Evolutionary conservation across 805 yeast species (phyloP).

Genomic region (Saccharomycopsis sp.): DNA sequence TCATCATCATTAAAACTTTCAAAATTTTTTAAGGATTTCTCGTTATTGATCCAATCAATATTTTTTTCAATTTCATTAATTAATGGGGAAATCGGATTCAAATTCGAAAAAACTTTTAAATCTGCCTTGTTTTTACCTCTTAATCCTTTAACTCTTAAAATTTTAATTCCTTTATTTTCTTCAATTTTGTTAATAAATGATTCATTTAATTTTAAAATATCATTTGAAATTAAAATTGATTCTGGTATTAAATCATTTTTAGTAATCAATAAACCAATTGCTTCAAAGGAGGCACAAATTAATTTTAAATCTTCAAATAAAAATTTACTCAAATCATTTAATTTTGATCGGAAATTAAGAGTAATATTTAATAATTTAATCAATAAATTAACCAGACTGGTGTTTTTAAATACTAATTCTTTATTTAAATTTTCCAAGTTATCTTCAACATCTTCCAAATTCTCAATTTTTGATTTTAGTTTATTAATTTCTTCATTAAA

Average conservation of each 20-base stretch:
- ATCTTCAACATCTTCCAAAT: conserved; percentile 37
- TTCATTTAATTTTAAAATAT: conserved; percentile 16
- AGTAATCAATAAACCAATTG: conserved; percentile 64
- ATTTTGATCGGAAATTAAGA: conserved; percentile 25
- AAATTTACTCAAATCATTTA: conserved; percentile 34
- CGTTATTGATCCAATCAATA: conserved; percentile 38
- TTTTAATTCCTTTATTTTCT: conserved; percentile 32
- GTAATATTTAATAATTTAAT: conserved; percentile 27
- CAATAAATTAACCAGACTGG: conserved; percentile 22
- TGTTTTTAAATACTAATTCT: conserved; percentile 21
- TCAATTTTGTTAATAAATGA: conserved; percentile 18
- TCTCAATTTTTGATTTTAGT: conserved; percentile 34
- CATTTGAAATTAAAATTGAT: conserved; percentile 1
- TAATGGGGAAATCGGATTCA: conserved; percentile 22
- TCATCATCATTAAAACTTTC: background rate
- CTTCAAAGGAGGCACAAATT: conserved; percentile 52
- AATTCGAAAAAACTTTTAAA: conserved; percentile 27
- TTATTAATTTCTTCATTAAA: conserved; percentile 41
- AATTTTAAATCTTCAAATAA: conserved; percentile 32
- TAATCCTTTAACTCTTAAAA: conserved; percentile 75
- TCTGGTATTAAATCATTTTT: conserved; percentile 25
- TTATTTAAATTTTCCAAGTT: conserved; percentile 35
- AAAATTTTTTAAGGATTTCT: background rate
- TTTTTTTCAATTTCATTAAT: conserved; percentile 28
- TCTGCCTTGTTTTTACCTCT: conserved; percentile 35